Evolutionary conservation across 2,329 filamentous ascomycete species (phyloP), one percentile per base, ranked within the genome.

Genomic region (Fusarium sulawesiense): DNA sequence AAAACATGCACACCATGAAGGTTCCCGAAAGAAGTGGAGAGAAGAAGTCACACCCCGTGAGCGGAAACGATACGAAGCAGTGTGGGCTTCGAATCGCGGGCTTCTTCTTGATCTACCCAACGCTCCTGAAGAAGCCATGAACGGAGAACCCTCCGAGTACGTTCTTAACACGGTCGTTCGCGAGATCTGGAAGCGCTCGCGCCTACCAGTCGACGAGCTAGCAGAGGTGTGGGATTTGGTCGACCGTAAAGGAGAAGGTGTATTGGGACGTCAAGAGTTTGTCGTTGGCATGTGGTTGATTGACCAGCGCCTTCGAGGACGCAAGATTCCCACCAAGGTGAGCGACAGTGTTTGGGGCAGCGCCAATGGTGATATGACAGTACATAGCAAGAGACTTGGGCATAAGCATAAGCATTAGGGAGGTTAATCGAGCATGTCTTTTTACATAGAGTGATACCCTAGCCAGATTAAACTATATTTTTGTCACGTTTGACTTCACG

Each of bases 281-380:
- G 91, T 96, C 0, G 92, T 95, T 2, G 93, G 93, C 12, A 85
- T 93, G 82, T 96, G 93, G 92, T 80, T 96, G 50, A 87, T 96
- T 37, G 93, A 96, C 77, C 92, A 94, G 83, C 83, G 92, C 64
- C 81, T 96, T n/a, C 89, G 91, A 70, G 93, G 93, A 2, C 83
- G 92, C 63, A 96, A 96, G 82, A 83, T 95, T 21, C 93, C 93
- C 0, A 82, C 86, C 16, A 88, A 86, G 73, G 91, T 95, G 12
- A 86, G 86, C 54, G 88, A 91, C 51, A 93, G 91, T 74, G 91
- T 95, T 7, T 96, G 93, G 93, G 86, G 85, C 30, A 93, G 91
- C 74, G 92, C 84, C 21, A 83, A 80, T 66, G 86, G 83, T 6
- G 86, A 83, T 6, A 78, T 86, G 70, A 75, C 71, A 58, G 42